These are phyloP conservation scores for Talaromyces sp. DNA, from an alignment of 2,329 filamentous ascomycete genomes.

Conservation along the genomic window DNA sequence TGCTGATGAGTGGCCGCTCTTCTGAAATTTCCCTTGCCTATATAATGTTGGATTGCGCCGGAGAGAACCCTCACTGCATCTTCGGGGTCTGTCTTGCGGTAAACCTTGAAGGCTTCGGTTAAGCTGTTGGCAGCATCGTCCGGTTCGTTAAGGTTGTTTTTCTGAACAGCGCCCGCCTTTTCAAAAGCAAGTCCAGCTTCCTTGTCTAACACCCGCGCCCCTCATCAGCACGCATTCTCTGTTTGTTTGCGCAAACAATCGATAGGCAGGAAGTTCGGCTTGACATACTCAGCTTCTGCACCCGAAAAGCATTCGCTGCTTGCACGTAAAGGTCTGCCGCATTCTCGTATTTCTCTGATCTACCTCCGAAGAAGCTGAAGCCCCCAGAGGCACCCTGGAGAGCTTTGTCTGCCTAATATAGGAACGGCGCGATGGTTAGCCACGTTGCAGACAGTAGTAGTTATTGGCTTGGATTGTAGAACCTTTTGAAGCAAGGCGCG, in stretches of 20 bases:
- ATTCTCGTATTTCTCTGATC: conserved; percentile 82
- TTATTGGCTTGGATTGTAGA: conserved; percentile 22
- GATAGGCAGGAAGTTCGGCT: not conserved
- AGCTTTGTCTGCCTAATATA: conserved; percentile 74
- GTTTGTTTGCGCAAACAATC: not conserved
- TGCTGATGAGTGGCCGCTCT: conserved; percentile 89
- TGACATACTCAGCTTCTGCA: conserved; percentile 71
- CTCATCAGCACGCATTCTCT: not conserved
- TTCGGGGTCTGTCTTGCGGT: conserved; percentile 76
- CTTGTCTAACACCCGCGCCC: conserved; percentile 51
- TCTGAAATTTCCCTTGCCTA: conserved; percentile 81
- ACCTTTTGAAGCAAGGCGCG: conserved; percentile 76
- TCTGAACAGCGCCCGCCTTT: conserved; percentile 75
- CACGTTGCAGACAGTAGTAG: not conserved
- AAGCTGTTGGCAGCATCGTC: conserved; percentile 87
- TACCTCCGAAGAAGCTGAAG: conserved; percentile 84
- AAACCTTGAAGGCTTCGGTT: conserved; percentile 91
- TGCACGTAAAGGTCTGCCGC: conserved; percentile 83
- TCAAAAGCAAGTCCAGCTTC: conserved; percentile 87
- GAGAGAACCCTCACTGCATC: conserved; percentile 78
- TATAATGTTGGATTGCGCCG: conserved; percentile 78
- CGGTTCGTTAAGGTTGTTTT: conserved; percentile 76
- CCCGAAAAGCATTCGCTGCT: conserved; percentile 85
- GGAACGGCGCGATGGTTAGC: conserved; percentile 15
- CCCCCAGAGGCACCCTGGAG: conserved; percentile 68